Base-by-base conservation (phyloP, 331 rosid genomes). In the Stylosanthes scabra region DNA sequence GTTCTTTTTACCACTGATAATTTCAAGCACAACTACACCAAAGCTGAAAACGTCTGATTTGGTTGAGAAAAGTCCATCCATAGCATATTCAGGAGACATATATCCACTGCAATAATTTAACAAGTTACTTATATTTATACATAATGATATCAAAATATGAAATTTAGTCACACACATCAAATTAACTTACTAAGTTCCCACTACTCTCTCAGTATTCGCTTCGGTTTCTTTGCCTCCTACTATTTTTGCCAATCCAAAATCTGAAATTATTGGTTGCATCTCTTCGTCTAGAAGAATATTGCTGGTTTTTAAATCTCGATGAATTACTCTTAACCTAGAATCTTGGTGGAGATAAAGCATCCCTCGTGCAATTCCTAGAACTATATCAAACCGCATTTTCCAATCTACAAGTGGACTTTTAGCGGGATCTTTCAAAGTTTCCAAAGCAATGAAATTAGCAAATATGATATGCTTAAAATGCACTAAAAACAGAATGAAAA, bases 291-390 rank as follows among this genome's bases (percentile, higher is more conserved):
- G 13, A 11, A 87, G 81, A 64, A 83, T 49, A 42, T 82, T 87
- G 62, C 83, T 82, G 0, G 81, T 75, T 63, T 82, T 87, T 61
- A 87, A 13, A 74, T 84, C 87, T 79, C 77, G 79, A 9, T 84
- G 85, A 7, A 87, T 82, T 28, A 87, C 63, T 71, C 72, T 82
- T 31, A 84, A n/a, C 34, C 83, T 78, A 0, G 80, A 82, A 66
- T 88, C 88, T 14, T 82, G 79, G 2, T 86, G 90, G 39, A 88
- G 88, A 78, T 83, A 88, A 45, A 88, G 75, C n/a, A 88, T 55
- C 6, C 87, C 88, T 27, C 80, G 66, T 56, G 47, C 77, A 4
- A 86, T 63, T 44, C 87, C 87, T 15, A 75, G 2, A 13, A 88
- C 86, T 42, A 88, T 86, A 66, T 82, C 67, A 15, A 80, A 72